Conservation (phyloP, 73 alveolate species). For the Paramecium octaurelia region DNA sequence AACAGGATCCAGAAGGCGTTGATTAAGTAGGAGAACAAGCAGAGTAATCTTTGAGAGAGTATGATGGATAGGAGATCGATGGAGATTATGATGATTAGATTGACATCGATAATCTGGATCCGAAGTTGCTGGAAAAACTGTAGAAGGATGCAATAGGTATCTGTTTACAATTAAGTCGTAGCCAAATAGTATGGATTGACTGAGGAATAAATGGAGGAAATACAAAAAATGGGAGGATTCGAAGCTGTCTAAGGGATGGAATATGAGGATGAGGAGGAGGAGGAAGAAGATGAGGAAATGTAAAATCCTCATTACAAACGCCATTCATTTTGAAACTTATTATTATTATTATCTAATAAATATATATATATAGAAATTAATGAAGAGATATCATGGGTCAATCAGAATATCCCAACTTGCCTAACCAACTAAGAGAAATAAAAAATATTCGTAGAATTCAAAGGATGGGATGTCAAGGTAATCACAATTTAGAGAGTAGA, state of each 20-base stretch:
- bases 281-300: not conserved
- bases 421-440: conserved; percentile 18
- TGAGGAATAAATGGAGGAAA: not conserved
- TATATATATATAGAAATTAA: not conserved
- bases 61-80: conserved; percentile 25
- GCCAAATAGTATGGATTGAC: conserved; percentile 2
- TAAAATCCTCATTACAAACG: not conserved
- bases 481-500: not conserved
- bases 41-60: not conserved
- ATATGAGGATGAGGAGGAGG: conserved; percentile 8
- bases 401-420: not conserved
- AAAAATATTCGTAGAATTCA: not conserved
- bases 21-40: conserved; percentile 39
- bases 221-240: not conserved
- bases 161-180: not conserved
- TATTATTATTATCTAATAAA: not conserved
- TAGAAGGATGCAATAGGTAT: conserved; percentile 3
- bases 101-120: conserved; percentile 10
- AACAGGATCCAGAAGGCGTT: conserved; percentile 18
- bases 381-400: not conserved
- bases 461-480: conserved; percentile 4
- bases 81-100: not conserved
- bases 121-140: not conserved
- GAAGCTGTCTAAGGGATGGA: not conserved
- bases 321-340: conserved; percentile 13